Evolutionary conservation across 2,329 filamentous ascomycete species (phyloP).

Genomic region (Aureobasidium uvarum): DNA sequence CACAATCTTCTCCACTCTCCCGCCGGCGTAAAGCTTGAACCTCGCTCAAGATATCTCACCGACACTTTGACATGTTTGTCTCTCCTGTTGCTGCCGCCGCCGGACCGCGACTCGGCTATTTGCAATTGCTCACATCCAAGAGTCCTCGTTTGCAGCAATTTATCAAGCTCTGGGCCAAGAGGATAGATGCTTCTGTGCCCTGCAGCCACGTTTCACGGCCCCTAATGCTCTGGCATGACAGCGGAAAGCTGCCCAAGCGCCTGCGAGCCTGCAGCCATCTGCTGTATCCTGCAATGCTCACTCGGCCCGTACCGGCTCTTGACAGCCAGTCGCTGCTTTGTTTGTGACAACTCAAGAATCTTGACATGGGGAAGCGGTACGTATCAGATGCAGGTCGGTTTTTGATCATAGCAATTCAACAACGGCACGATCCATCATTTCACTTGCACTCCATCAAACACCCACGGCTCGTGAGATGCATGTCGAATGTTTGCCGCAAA

Average conservation of each 20-base stretch:
- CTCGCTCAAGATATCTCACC: conserved; percentile 8
- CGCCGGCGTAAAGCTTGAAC: not conserved
- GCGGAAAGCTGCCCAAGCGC: conserved; percentile 25
- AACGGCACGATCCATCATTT: conserved; percentile 13
- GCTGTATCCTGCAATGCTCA: conserved; percentile 24
- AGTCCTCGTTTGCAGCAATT: conserved; percentile 7
- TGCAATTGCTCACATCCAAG: conserved; percentile 6
- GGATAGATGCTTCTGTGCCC: conserved; percentile 22
- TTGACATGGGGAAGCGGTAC: conserved; percentile 20
- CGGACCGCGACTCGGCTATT: not conserved
- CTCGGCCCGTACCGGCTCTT: conserved; percentile 23
- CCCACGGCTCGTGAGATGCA: not conserved
- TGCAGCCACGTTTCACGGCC: conserved; percentile 26
- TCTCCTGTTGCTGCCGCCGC: not conserved
- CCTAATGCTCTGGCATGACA: conserved; percentile 25
- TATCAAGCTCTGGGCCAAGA: conserved; percentile 10
- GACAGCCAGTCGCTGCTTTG: conserved; percentile 23
- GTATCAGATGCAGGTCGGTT: conserved; percentile 22
- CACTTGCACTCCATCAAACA: not conserved
- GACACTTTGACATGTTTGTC: conserved; percentile 9
- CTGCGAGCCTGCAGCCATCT: conserved; percentile 22
- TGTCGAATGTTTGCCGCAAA: conserved; percentile 5
- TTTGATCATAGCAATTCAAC: conserved; percentile 2
- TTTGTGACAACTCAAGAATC: conserved; percentile 27
- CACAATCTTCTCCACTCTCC: conserved; percentile 1